Evolutionary conservation across 192 early-diverging fungal genomes (phyloP).

Genomic region (Umbelopsis vinacea): DNA sequence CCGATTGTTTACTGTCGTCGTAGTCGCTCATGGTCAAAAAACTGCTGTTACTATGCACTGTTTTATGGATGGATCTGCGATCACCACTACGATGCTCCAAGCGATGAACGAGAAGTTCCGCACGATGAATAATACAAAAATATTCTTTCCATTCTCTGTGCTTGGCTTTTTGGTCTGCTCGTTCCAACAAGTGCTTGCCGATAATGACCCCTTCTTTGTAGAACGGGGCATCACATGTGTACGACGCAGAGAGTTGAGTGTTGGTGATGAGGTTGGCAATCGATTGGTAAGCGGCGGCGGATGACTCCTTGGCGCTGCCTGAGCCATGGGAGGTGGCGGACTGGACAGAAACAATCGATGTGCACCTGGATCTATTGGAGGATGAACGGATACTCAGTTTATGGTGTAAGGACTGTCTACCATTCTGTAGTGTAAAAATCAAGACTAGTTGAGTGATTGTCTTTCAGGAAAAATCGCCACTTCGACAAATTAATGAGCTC

Average conservation of each 20-base stretch:
- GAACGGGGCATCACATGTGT: slow-evolving; percentile 38
- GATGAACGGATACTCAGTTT: slow-evolving; percentile 2
- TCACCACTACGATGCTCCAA: slow-evolving; percentile 50
- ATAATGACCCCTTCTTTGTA: slow-evolving; percentile 80
- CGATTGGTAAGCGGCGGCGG: slow-evolving; percentile 6
- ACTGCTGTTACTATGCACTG: background rate
- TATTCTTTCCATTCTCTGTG: slow-evolving; percentile 86
- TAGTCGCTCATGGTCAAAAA: background rate
- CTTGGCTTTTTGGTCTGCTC: slow-evolving; percentile 75
- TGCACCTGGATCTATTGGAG: slow-evolving; percentile 4
- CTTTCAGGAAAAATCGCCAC: background rate
- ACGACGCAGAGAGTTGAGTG: slow-evolving; percentile 24
- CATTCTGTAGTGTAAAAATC: background rate
- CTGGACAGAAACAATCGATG: slow-evolving; percentile 29
- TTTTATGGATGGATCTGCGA: background rate
- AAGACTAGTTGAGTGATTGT: background rate
- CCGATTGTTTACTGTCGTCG: background rate
- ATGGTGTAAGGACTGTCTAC: background rate
- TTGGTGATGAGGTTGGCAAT: slow-evolving; percentile 18
- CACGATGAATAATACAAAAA: slow-evolving; percentile 73
- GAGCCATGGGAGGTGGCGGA: slow-evolving; percentile 18
- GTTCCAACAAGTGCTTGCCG: slow-evolving; percentile 85
- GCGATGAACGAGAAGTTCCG: slow-evolving; percentile 81
- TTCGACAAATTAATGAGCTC: background rate
- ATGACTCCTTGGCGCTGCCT: background rate